Conservation (phyloP, 495 filamentous ascomycete genomes). For the Neurospora cerealis region DNA sequence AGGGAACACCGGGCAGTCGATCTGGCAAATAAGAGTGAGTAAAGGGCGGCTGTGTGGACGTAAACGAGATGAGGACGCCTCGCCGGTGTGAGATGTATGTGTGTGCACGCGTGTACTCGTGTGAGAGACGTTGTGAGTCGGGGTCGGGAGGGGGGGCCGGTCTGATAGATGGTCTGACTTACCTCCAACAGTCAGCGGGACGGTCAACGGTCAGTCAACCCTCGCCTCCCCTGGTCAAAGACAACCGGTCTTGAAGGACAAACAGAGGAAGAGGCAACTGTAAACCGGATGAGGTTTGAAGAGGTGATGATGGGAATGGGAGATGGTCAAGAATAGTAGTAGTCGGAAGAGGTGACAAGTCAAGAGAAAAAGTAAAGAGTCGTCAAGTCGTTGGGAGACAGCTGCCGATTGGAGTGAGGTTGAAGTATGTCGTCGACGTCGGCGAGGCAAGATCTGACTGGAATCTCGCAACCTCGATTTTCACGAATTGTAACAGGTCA, state of each 20-base stretch:
- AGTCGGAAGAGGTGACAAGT: background rate
- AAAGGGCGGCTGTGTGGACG: background rate
- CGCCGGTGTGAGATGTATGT: background rate
- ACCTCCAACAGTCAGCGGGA: background rate
- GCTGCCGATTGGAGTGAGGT: background rate
- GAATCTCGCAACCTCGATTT: background rate
- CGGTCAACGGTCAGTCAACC: background rate
- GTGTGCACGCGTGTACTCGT: background rate
- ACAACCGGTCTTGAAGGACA: background rate
- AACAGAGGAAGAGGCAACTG: background rate
- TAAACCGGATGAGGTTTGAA: background rate
- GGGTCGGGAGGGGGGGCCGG: background rate
- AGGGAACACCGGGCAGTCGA: background rate
- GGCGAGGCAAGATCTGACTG: background rate
- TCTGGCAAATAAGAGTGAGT: background rate
- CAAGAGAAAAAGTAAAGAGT: background rate
- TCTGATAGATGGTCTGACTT: background rate
- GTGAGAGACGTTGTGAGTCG: background rate
- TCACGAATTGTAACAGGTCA: background rate
- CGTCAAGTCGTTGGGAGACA: background rate
- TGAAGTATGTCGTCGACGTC: background rate
- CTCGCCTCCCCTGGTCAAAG: background rate
- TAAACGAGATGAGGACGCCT: background rate
- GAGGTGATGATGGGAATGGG: background rate
- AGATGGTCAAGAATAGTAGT: background rate